Percentiles rank a stretch among this genome's conserved stretches.
Evolutionary conservation across 768 basidiomycete genomes (phyloP).

Genomic region (Psilocybe azurescens): DNA sequence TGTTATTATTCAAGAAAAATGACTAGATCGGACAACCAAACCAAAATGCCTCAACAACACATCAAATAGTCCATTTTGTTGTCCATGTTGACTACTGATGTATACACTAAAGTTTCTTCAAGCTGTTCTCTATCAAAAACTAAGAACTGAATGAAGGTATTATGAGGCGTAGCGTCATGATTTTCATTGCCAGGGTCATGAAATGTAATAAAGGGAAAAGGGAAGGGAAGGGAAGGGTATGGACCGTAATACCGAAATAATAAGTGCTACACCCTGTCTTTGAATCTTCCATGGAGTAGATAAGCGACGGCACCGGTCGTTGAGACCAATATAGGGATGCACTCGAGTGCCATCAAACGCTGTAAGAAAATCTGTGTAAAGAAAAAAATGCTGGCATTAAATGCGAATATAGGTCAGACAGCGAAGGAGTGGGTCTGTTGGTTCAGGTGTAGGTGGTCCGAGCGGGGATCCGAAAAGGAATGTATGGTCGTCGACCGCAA

Average conservation of each 20-base stretch:
- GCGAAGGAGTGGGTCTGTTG: slow-evolving; percentile 1
- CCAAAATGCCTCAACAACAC: background rate
- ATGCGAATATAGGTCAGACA: slow-evolving; percentile 18
- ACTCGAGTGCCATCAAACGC: background rate
- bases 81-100: background rate
- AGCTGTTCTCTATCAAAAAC: background rate
- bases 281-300: slow-evolving; percentile 14
- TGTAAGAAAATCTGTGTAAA: background rate
- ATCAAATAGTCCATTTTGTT: background rate
- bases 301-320: slow-evolving; percentile 3
- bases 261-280: slow-evolving; percentile 15
- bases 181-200: slow-evolving; percentile 30
- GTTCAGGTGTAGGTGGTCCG: slow-evolving; percentile 11
- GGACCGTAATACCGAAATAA: slow-evolving; percentile 21
- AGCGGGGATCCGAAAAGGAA: slow-evolving; percentile 9
- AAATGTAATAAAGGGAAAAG: slow-evolving; percentile 18
- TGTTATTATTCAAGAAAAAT: slow-evolving; percentile 3
- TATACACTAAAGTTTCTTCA: background rate
- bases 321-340: background rate
- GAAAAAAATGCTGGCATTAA: slow-evolving; percentile 22
- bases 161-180: slow-evolving; percentile 28
- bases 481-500: slow-evolving; percentile 7
- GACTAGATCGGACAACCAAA: background rate
- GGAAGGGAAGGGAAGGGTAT: slow-evolving; percentile 21
- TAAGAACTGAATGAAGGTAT: background rate